Evolutionary conservation across 2,329 filamentous ascomycete species (phyloP).

Genomic region (Arthrobotrys sinensis): DNA sequence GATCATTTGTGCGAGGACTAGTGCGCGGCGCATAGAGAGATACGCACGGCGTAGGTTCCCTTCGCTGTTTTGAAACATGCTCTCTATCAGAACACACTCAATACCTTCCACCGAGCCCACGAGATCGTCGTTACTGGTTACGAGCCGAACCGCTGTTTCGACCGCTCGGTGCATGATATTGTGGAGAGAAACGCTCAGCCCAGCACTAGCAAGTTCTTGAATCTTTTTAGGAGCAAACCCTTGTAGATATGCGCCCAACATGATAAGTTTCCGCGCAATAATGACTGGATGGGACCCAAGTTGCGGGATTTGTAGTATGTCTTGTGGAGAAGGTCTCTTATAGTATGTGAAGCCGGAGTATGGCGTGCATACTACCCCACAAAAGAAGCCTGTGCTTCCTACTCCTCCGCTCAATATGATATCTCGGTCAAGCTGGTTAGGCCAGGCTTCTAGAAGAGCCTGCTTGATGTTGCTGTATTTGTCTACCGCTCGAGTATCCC

Average conservation of each 20-base stretch:
- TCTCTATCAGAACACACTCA: slow-evolving; percentile 71
- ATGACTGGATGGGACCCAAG: slow-evolving; percentile 70
- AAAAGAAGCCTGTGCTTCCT: slow-evolving; percentile 66
- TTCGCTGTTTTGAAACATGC: slow-evolving; percentile 69
- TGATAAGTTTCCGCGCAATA: slow-evolving; percentile 70
- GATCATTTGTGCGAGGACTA: slow-evolving; percentile 71
- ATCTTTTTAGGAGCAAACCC: slow-evolving; percentile 67
- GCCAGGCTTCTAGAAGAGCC: slow-evolving; percentile 68
- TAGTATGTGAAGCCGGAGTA: slow-evolving; percentile 63
- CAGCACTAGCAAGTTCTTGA: slow-evolving; percentile 29
- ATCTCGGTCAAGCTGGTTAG: slow-evolving; percentile 66
- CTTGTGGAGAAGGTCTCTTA: slow-evolving; percentile 64
- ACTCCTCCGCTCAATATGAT: slow-evolving; percentile 63
- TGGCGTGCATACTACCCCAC: slow-evolving; percentile 67
- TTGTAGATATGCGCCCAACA: slow-evolving; percentile 70
- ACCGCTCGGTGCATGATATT: slow-evolving; percentile 64
- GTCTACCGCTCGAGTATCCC: slow-evolving; percentile 30
- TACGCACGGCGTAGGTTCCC: slow-evolving; percentile 72
- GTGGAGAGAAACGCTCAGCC: slow-evolving; percentile 23
- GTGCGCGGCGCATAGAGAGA: slow-evolving; percentile 70
- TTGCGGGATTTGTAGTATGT: slow-evolving; percentile 67
- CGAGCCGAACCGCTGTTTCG: slow-evolving; percentile 65
- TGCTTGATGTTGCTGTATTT: slow-evolving; percentile 64
- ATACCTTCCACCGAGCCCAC: slow-evolving; percentile 71
- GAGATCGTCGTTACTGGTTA: slow-evolving; percentile 71